Base-by-base conservation (phyloP, 768 basidiomycete genomes). In the Lentinula detonsa region DNA sequence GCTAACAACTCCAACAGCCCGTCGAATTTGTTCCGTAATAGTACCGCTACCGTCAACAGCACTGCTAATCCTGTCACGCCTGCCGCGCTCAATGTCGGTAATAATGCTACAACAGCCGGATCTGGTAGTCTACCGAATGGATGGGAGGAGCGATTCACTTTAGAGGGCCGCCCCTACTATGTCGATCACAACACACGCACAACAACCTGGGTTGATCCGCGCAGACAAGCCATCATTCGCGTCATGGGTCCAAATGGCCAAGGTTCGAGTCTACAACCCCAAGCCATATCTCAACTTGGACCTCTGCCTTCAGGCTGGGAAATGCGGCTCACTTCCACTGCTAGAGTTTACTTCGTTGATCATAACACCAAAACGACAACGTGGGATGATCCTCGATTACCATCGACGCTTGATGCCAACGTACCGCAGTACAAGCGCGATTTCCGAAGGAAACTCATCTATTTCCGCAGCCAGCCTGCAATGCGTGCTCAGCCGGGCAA, bases 301-400 rank as follows among this genome's bases (percentile, higher is more conserved):
- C 97, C 97, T 33, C 75, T 99, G 21, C 97, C 97, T 4, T 95
- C 92, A 45, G 97, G 97, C 59, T 99, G 97, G 97, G 97, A 99
- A 75, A 99, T 99, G 97, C 93, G 97, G 50, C 89, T 99, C 57
- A 99, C 97, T 5, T 89, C 92, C 3, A 98, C 97, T 1, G 96
- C 97, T 1, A 88, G 97, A 52, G 97, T 99, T 6, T 99, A 99
- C 79, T 99, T 99, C 71, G 97, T 99, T 57, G 97, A 99, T 73
- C 97, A 99, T 78, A 98, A 98, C 76, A 98, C 97, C 59, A 98
- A 98, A 85, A 99, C 97, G 35, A 99, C 97, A 34, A 99, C 97
- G 1, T 99, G 97, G 97, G 97, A 99, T 73, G 97, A 99, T 72
- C 96, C 96, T 18, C 92, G 97, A 57, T 75, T 93, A 66, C 97